Percentiles rank a stretch among this genome's conserved stretches.
phyloP scores from a whole-genome alignment of 1,284 basidiomycete species.

The Anthracocystis panici-leucophaei region DNA sequence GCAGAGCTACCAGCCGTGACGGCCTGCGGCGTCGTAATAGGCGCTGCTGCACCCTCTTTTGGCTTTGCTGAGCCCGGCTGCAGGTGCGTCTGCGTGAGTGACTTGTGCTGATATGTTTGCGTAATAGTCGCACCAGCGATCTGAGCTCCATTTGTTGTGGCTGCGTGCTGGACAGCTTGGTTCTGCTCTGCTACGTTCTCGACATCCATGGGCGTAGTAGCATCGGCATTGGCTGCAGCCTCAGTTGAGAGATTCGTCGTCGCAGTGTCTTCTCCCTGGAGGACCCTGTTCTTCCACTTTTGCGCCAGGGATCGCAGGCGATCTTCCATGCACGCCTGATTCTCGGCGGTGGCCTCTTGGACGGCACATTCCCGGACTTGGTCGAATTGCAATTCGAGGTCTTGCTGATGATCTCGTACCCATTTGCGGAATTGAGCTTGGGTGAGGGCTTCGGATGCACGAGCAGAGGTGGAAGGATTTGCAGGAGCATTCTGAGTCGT shows the following conservation, averaged over 20 bases:
- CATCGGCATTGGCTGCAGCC: conserved; percentile 5
- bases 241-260: neutral
- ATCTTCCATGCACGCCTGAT: conserved; percentile 23
- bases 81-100: neutral
- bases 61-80: neutral
- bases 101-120: neutral
- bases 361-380: conserved; percentile 30
- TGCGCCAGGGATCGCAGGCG: conserved; percentile 16
- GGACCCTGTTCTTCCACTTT: conserved; percentile 14
- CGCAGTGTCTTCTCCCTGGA: neutral
- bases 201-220: conserved; percentile 23
- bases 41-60: neutral
- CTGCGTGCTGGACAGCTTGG: neutral
- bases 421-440: conserved; percentile 31
- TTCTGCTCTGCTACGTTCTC: conserved; percentile 2
- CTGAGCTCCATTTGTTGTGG: neutral
- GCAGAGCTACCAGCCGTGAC: neutral
- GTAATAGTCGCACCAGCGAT: neutral
- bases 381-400: conserved; percentile 33
- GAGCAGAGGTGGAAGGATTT: neutral
- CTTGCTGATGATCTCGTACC: conserved; percentile 4
- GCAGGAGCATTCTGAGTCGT: neutral
- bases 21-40: conserved; percentile 1
- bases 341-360: conserved; percentile 25
- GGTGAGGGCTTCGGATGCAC: conserved; percentile 9